Percentiles rank a stretch among this genome's conserved stretches.
phyloP scores from a whole-genome alignment of 352 stramenopile genomes.

The Pythium apleroticum region DNA sequence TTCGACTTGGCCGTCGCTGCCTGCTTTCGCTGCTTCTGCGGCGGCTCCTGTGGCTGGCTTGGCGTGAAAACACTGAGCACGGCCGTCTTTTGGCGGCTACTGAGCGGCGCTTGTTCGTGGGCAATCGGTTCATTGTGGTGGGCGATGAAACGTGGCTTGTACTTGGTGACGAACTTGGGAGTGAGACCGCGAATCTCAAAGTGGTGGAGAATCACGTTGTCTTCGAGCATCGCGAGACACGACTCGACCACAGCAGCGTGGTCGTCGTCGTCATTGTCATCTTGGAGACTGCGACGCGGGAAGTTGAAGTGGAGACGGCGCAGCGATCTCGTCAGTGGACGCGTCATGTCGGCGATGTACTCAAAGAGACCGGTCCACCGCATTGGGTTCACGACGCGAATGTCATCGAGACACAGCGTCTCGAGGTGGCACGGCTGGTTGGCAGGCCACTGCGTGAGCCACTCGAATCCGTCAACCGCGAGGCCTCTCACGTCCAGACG shows the following conservation, averaged over 20 bases:
- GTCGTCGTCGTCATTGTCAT: background rate
- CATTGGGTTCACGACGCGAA: background rate
- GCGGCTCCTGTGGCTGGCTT: background rate
- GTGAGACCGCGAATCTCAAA: background rate
- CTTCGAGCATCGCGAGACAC: background rate
- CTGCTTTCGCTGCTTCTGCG: background rate
- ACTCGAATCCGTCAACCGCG: background rate
- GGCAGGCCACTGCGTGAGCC: background rate
- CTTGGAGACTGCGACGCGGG: background rate
- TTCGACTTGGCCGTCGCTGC: background rate
- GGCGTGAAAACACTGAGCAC: background rate
- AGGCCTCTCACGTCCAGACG: background rate
- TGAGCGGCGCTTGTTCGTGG: background rate
- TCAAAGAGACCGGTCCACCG: background rate
- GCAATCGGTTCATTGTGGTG: background rate
- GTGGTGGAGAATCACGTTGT: background rate
- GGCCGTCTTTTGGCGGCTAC: background rate
- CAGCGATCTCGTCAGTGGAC: background rate
- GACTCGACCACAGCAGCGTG: background rate
- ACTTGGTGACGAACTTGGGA: background rate
- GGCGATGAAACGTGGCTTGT: background rate
- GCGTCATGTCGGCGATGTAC: background rate
- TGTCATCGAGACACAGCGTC: background rate
- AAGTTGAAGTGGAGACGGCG: constrained; percentile 1
- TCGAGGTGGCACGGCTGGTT: background rate